Evolutionary conservation across 164 flowering plant genomes (phyloP).

Genomic region (Cinnamomum chago): DNA sequence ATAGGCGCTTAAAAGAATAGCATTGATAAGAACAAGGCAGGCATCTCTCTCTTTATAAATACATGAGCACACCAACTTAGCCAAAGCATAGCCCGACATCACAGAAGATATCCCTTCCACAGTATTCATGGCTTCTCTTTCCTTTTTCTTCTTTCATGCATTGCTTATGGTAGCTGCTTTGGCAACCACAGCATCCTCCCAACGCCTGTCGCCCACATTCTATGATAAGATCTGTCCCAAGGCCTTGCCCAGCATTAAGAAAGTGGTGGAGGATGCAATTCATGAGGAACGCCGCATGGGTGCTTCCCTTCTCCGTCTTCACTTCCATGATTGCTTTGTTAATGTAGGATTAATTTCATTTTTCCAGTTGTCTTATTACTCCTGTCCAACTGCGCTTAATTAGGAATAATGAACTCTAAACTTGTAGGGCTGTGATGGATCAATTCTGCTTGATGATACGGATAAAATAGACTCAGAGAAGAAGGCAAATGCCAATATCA

Average conservation of each 20-base stretch:
- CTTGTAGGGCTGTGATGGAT: conserved; percentile 62
- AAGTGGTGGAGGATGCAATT: conserved; percentile 20
- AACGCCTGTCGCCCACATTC: conserved; percentile 18
- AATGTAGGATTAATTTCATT: conserved; percentile 10
- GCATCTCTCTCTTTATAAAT: not conserved
- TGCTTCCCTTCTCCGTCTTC: conserved; percentile 39
- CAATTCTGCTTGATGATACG: conserved; percentile 39
- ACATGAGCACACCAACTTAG: not conserved
- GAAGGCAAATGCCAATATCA: conserved; percentile 21
- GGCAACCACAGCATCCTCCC: conserved; percentile 13
- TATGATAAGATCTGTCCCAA: conserved; percentile 29
- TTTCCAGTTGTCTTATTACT: not conserved
- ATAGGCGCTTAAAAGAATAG: too few species aligned
- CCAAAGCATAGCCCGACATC: not conserved
- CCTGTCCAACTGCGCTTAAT: not conserved
- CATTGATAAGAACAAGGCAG: too few species aligned
- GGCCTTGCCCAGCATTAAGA: conserved; percentile 32
- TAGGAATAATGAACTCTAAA: not conserved
- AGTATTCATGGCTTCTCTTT: not conserved
- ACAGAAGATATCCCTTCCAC: not conserved
- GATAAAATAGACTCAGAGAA: conserved; percentile 30
- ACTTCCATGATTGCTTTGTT: conserved; percentile 45
- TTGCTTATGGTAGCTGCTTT: not conserved
- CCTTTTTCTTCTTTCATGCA: conserved; percentile 1
- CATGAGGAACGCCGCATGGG: conserved; percentile 37